A percentile compares a stretch with the other conserved stretches of the same genome.
phyloP scores from a whole-genome alignment of 805 yeast species.

The Candida hispaniensis region DNA sequence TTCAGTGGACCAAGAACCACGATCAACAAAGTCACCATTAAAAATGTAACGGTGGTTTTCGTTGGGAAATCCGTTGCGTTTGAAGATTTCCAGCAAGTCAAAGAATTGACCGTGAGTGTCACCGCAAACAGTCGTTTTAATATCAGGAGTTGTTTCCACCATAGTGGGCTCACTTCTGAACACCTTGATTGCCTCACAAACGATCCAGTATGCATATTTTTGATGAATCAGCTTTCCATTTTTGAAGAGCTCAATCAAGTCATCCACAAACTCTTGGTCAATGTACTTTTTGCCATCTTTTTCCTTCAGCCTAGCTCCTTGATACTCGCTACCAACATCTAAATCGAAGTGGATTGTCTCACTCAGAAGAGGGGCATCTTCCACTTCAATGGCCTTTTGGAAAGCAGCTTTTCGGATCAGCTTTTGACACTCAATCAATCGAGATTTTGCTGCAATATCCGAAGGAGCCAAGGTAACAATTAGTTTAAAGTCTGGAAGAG shows the following conservation, averaged over 20 bases:
- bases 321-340: slow-evolving; percentile 24
- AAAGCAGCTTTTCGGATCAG: slow-evolving; percentile 66
- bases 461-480: slow-evolving; percentile 54
- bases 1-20: slow-evolving; percentile 98
- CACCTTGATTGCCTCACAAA: slow-evolving; percentile 57
- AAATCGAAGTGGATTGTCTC: slow-evolving; percentile 25
- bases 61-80: slow-evolving; percentile 58
- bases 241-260: slow-evolving; percentile 62
- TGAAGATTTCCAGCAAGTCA: slow-evolving; percentile 75
- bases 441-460: slow-evolving; percentile 55
- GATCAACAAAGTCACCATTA: slow-evolving; percentile 95
- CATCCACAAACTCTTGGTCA: slow-evolving; percentile 45
- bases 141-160: slow-evolving; percentile 48
- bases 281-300: slow-evolving; percentile 46
- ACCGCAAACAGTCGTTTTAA: slow-evolving; percentile 76
- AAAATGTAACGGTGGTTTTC: slow-evolving; percentile 66
- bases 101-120: slow-evolving; percentile 97
- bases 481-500: slow-evolving; percentile 54
- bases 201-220: slow-evolving; percentile 70
- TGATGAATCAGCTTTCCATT: slow-evolving; percentile 67
- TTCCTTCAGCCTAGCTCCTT: too few relatives aligned
- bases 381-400: slow-evolving; percentile 75
- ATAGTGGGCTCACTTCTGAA: slow-evolving; percentile 59
- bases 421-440: slow-evolving; percentile 51
- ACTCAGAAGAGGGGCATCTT: slow-evolving; percentile 44